phyloP scores from a whole-genome alignment of 805 yeast genomes.

The Ogataea trehaloabstinens region DNA sequence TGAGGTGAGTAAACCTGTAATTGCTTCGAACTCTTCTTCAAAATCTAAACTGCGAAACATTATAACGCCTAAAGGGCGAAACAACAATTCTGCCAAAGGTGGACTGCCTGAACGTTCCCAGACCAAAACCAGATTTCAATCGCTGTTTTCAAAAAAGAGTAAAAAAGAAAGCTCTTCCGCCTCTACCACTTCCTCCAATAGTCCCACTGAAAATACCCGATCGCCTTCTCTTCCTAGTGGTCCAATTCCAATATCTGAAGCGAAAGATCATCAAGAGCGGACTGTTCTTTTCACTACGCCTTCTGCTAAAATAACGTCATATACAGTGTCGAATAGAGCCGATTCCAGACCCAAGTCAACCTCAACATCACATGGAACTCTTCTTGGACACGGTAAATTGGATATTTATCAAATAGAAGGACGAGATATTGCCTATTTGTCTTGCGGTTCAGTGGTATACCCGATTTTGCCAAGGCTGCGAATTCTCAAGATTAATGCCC shows the following conservation, averaged over 20 bases:
- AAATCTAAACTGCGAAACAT: slow-evolving; percentile 10
- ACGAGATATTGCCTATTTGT: slow-evolving; percentile 54
- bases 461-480: slow-evolving; percentile 69
- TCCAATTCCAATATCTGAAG: slow-evolving; percentile 1
- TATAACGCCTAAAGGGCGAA: slow-evolving; percentile 16
- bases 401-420: slow-evolving; percentile 57
- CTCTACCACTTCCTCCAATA: background rate
- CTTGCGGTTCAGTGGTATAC: slow-evolving; percentile 69
- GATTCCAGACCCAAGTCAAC: slow-evolving; percentile 1
- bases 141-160: slow-evolving; percentile 12
- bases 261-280: slow-evolving; percentile 8
- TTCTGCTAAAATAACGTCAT: slow-evolving; percentile 17
- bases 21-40: background rate
- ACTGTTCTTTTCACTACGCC: slow-evolving; percentile 8
- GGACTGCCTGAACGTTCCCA: slow-evolving; percentile 6
- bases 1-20: background rate
- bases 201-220: background rate
- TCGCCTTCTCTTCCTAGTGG: background rate
- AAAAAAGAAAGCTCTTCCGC: slow-evolving; percentile 4
- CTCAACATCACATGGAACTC: slow-evolving; percentile 35
- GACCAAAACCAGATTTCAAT: slow-evolving; percentile 14
- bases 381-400: slow-evolving; percentile 60
- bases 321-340: slow-evolving; percentile 9
- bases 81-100: slow-evolving; percentile 5
- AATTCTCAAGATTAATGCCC: slow-evolving; percentile 47